Evolutionary conservation across 371 early-diverging fungal genomes (phyloP), one percentile per base, ranked within the genome.

Genomic region (Lichtheimia ornata): DNA sequence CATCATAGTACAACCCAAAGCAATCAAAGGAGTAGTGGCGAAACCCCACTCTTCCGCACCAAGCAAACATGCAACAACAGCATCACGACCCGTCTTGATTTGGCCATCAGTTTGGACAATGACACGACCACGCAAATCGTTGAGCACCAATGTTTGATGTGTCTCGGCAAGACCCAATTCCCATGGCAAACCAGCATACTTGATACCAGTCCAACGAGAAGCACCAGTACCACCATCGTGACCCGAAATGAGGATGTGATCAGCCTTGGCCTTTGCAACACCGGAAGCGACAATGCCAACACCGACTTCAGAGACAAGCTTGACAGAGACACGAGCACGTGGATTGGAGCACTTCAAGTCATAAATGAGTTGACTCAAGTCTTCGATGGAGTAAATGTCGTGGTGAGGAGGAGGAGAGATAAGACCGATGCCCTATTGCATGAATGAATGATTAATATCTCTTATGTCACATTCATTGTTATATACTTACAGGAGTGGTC

Each of bases 151-250:
- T 4, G 97, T 97, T 75, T 97, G 97, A 68, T 98, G 98, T 14
- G 97, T 94, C 74, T 98, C 98, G 15, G 97, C 97, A 40, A 98
- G 81, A 67, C 98, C 98, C 51, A 98, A 79, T 84, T 98, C 98
- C 97, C 97, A 98, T 27, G 98, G 98, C 62, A 97, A 81, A 76
- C 98, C 98, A 14, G 97, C 96, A 61, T 97, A 93, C 75, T 97
- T 95, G 82, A 98, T 97, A 76, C 97, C 95, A 15, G 97, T 97
- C 96, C 96, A 97, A 61, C 97, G 89, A 40, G 92, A 90, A 15
- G 98, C 98, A 68, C 98, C 98, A 25, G 98, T 98, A 62, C 98
- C 98, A 81, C 98, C 98, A 73, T 98, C 98, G 71, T 98, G 97
- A 51, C 92, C 91, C 54, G 95, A 93, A 62, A 98, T 94, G 64